These are phyloP conservation scores for Sicyos edulis DNA, from an alignment of 306 rosid species.

Conservation along the genomic window DNA sequence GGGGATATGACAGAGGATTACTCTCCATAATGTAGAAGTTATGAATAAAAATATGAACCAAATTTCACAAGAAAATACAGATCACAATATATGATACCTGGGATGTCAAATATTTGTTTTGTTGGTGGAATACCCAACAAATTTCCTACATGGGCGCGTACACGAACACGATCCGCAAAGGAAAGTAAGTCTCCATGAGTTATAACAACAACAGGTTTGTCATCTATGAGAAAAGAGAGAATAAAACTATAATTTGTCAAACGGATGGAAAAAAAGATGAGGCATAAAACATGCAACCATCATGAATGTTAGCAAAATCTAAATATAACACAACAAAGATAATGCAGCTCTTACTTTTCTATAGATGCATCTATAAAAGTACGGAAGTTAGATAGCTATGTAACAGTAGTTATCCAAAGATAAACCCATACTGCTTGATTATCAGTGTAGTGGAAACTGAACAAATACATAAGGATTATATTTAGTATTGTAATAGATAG, in stretches of 20 bases:
- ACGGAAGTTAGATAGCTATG: not conserved
- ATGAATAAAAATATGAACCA: conserved; percentile 11
- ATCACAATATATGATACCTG: conserved; percentile 38
- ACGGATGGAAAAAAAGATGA: not conserved
- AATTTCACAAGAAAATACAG: conserved; percentile 13
- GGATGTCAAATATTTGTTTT: conserved; percentile 78
- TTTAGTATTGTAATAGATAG: not conserved
- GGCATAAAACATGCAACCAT: conserved; percentile 3
- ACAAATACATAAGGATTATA: not conserved
- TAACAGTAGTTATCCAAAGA: not conserved
- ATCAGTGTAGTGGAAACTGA: not conserved
- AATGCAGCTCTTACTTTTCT: not conserved
- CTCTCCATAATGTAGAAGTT: no score
- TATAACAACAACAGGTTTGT: conserved; percentile 67
- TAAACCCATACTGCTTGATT: not conserved
- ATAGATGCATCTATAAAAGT: not conserved
- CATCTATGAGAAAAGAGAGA: conserved; percentile 43
- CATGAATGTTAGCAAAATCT: not conserved
- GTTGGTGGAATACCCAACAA: conserved; percentile 65
- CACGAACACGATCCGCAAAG: conserved; percentile 46
- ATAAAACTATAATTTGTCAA: not conserved
- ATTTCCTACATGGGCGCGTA: conserved; percentile 56
- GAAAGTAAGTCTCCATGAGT: conserved; percentile 92
- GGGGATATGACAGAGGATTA: not conserved
- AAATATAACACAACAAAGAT: not conserved